Conservation (phyloP, 2,329 filamentous ascomycete genomes). For the Fusarium sp. region DNA sequence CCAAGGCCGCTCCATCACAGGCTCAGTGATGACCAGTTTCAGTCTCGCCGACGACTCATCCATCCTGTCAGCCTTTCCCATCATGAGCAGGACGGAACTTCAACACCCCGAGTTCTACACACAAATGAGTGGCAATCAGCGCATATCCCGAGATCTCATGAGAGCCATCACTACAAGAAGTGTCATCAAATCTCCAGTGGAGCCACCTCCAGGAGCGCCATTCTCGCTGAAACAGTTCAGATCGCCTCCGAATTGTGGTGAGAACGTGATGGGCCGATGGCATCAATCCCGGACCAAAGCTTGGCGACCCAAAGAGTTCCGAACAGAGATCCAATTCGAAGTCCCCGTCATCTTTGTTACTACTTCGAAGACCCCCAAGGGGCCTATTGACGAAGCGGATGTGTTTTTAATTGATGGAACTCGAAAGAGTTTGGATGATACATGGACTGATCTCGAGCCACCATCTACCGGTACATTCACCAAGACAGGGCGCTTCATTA, state of each 20-base stretch:
- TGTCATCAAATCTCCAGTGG: conserved; percentile 2
- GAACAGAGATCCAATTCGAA: conserved; percentile 9
- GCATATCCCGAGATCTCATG: conserved; percentile 5
- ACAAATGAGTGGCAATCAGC: background rate
- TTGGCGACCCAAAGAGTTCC: conserved; percentile 9
- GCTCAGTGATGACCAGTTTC: conserved; percentile 11
- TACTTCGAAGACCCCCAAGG: background rate
- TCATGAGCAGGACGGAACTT: conserved; percentile 13
- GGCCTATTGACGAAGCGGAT: background rate
- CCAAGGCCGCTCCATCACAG: background rate
- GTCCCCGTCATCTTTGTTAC: conserved; percentile 2
- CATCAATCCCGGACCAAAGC: conserved; percentile 4
- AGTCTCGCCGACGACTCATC: conserved; percentile 14
- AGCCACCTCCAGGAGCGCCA: background rate
- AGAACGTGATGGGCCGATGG: conserved; percentile 10
- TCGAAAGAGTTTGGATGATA: conserved; percentile 11
- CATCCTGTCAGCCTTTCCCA: conserved; percentile 10
- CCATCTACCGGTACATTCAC: background rate
- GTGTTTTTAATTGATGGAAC: conserved; percentile 8
- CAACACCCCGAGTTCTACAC: conserved; percentile 15
- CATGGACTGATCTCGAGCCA: conserved; percentile 4
- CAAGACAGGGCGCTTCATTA: conserved; percentile 2
- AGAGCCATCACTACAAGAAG: conserved; percentile 12
- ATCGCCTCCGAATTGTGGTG: conserved; percentile 9
- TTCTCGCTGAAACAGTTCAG: conserved; percentile 19